A percentile compares a stretch with the other conserved stretches of the same genome.
These are phyloP conservation scores for Eragrostis tef DNA, from an alignment of 202 grass and related monocot species.

Conservation along the genomic window DNA sequence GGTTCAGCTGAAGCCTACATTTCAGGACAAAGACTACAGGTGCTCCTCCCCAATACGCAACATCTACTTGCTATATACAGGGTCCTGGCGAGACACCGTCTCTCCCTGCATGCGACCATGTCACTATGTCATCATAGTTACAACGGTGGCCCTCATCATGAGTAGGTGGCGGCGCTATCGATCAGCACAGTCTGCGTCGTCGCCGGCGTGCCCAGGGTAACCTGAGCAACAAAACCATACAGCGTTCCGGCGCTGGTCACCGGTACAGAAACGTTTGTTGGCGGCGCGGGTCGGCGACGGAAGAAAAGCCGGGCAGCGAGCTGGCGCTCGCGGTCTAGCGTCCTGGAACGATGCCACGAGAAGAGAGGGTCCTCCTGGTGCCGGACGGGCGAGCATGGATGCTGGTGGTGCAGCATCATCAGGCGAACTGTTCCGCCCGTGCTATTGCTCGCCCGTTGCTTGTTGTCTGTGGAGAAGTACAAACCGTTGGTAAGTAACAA, in stretches of 20 bases:
- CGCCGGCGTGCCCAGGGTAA: background rate
- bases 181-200: background rate
- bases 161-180: background rate
- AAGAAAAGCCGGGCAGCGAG: background rate
- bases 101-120: too few species aligned
- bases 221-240: background rate
- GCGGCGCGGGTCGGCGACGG: too few species aligned
- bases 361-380: background rate
- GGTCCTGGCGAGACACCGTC: too few species aligned
- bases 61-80: too few species aligned
- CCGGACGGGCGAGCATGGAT: slow-evolving; percentile 3
- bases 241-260: background rate
- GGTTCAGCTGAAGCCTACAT: too few species aligned
- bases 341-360: background rate
- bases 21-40: too few species aligned
- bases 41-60: too few species aligned
- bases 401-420: slow-evolving; percentile 15
- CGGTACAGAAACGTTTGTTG: background rate
- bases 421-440: background rate
- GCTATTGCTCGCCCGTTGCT: background rate
- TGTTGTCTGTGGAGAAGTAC: background rate
- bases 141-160: too few species aligned
- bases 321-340: background rate
- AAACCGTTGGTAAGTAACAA: background rate
- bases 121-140: too few species aligned